Evolutionary conservation across 352 stramenopile genomes (phyloP), one percentile per base, ranked within the genome.

Genomic region (Globisporangium rhizosaccharum): DNA sequence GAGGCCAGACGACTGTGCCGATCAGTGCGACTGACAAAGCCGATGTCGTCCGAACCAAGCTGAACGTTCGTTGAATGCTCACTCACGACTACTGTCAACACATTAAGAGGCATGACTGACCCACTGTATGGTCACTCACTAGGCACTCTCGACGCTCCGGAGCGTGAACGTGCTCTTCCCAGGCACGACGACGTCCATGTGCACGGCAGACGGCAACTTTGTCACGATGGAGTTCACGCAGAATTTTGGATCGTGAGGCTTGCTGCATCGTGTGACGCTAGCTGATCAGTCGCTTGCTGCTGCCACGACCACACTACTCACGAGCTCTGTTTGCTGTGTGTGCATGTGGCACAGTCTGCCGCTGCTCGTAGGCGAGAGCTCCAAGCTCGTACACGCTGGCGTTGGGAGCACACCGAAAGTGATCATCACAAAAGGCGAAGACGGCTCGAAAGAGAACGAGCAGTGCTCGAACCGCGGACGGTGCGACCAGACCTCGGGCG

Each of bases 361-460:
- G n/a, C 64, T 91, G 42, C 70, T 92, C 11, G 90, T 97, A 8
- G 76, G 82, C 26, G 86, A 90, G 58, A 48, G 73, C 44, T 78
- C 74, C 4, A 70, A 76, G 36, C 60, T 91, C 15, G 70, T 78
- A 10, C 78, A 89, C 48, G 72, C 68, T 15, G 71, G 66, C 10
- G 81, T 89, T 18, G 87, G 82, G 44, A 74, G 67, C 37, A 62
- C 60, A 2, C 76, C 72, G 1, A 62, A 67, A 44, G 65, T 93
- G 17, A 63, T 67, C n/a, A 58, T 87, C 47, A 79, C 70, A 39
- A 74, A 87, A 59, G 57, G 71, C 28, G 73, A 96, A 41, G 74
- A 80, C 20, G 91, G 92, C 46, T 93, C 88, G 5, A 97, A 97
- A 64, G 92, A 98, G 67, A 93, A 97, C 65, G 84, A 90, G 30